Evolutionary conservation across 768 basidiomycete genomes (phyloP), one percentile per base, ranked within the genome.

Genomic region (Tricholoma saponaceum): DNA sequence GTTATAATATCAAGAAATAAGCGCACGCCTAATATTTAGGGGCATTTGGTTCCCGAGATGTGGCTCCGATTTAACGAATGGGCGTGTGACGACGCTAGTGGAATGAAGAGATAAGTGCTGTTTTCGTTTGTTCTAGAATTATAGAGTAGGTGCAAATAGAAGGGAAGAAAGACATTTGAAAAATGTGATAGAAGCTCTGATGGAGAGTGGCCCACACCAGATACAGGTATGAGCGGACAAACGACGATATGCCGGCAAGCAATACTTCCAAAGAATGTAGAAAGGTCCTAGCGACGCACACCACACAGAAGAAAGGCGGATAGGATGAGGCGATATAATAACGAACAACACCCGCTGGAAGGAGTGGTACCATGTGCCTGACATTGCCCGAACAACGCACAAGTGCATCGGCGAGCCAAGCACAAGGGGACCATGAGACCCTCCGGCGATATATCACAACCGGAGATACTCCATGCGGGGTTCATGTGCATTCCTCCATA

Each of bases 21-120:
- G 62, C 33, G 41, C 65, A 52, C 70, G 73, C 32, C 74, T 75
- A 61, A 83, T 71, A 60, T 76, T 73, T 60, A 86, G 70, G 52
- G 84, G 84, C 81, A 84, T 83, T 70, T 81, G 83, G 70, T 83
- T 83, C 51, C 83, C 82, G 54, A 77, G 66, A 52, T 74, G 69
- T n/a, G 78, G 75, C 60, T 77, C 75, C 39, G 80, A 82, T 66
- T 79, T 82, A 56, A 85, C 80, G 64, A 82, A 78, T 22, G 83
- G 84, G 56, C 81, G 79, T 55, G 79, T 82, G 22, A 83, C 79
- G 57, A 83, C 75, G 64, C 81, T 81, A 66, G 32, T 60, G 62
- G 53, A 56, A 37, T 49, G 30, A n/a, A 50, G 33, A 7, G 30
- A 28, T 30, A 18, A 18, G 9, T 14, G 26, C 18, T 30, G 44